Evolutionary conservation across 2,329 filamentous ascomycete species (phyloP).

Genomic region (Davidsoniella virescens): DNA sequence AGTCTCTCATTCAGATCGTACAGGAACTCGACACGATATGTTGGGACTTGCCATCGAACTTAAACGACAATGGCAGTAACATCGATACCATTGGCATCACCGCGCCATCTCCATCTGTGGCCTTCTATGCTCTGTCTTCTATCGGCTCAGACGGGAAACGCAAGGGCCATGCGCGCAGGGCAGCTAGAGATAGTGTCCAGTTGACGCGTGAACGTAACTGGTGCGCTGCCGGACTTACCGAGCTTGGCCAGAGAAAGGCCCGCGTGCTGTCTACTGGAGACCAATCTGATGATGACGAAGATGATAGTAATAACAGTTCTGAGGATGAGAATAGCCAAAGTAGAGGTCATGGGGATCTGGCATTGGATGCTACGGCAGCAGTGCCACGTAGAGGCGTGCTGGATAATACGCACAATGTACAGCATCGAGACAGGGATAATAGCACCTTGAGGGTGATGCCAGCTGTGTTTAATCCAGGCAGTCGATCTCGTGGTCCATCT

Average conservation of each 20-base stretch:
- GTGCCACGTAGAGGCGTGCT: slow-evolving; percentile 1
- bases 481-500: neutral
- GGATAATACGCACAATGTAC: neutral
- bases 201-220: slow-evolving; percentile 10
- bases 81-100: too few species aligned
- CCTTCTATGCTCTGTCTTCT: neutral
- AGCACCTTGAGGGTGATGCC: neutral
- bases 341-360: too few species aligned
- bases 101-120: neutral
- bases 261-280: neutral
- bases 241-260: slow-evolving; percentile 3
- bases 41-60: neutral
- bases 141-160: neutral
- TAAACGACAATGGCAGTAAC: too few species aligned
- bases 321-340: too few species aligned
- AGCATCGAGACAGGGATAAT: neutral
- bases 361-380: neutral
- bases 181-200: slow-evolving; percentile 8
- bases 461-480: neutral
- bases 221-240: slow-evolving; percentile 4
- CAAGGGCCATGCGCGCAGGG: slow-evolving; percentile 8
- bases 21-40: slow-evolving; percentile 11
- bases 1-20: neutral
- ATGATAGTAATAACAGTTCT: neutral
- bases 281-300: neutral